Conservation (phyloP, 495 filamentous ascomycete genomes). For the Haplographium delicatum region DNA sequence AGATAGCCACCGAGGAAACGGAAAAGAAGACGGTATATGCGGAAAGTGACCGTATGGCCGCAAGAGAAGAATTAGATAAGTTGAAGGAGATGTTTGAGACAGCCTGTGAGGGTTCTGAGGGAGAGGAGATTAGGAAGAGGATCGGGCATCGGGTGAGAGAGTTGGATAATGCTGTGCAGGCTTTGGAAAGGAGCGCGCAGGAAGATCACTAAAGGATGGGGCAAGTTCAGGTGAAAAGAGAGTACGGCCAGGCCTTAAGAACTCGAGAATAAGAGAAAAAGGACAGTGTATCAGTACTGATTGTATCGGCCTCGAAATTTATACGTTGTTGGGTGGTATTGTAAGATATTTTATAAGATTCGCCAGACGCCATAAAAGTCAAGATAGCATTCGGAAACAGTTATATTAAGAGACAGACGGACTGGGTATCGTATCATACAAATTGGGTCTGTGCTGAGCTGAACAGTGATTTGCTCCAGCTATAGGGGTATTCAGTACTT, state of each 20-base stretch:
- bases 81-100: conserved; percentile 41
- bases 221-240: background rate
- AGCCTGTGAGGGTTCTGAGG: conserved; percentile 33
- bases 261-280: no score
- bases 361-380: no score
- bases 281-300: no score
- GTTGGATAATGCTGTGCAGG: conserved; percentile 44
- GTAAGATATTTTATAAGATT: no score
- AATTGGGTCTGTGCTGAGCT: conserved; percentile 2
- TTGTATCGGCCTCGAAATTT: no score
- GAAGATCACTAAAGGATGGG: conserved; percentile 17
- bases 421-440: conserved; percentile 5
- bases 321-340: no score
- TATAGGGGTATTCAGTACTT: conserved; percentile 1
- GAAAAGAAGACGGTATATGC: conserved; percentile 50
- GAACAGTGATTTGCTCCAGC: conserved; percentile 1
- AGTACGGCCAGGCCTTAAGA: background rate
- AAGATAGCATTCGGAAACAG: no score
- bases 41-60: conserved; percentile 45
- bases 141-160: conserved; percentile 47
- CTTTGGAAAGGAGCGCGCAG: conserved; percentile 41
- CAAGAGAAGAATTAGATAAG: conserved; percentile 43
- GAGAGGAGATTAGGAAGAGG: conserved; percentile 44
- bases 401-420: no score
- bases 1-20: conserved; percentile 52